Percentiles rank a stretch among this genome's conserved stretches.
Conservation (phyloP, 208 protist genomes). For the Crithidia mellificae region DNA sequence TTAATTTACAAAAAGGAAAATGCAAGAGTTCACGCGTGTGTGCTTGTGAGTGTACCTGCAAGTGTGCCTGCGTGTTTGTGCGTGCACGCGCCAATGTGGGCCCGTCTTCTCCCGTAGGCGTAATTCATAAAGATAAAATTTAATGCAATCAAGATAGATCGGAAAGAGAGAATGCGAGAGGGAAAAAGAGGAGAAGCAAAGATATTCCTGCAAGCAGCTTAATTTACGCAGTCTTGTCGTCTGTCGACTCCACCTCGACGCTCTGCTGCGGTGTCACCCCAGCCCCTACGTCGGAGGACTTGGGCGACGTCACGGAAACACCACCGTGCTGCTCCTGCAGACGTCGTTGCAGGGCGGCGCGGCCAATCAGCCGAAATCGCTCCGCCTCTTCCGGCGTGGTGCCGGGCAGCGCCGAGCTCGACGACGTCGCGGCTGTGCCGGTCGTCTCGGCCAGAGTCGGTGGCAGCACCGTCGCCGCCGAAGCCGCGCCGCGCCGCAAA, state of each 20-base stretch:
- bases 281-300: neutral
- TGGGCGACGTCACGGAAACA: neutral
- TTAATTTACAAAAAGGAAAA: too few relatives aligned
- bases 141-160: too few relatives aligned
- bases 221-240: conserved; percentile 21
- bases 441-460: neutral
- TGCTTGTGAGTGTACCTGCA: too few relatives aligned
- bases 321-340: conserved; percentile 48
- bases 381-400: conserved; percentile 80
- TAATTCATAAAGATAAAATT: too few relatives aligned
- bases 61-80: too few relatives aligned
- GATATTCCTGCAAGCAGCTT: too few relatives aligned
- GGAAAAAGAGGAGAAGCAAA: too few relatives aligned
- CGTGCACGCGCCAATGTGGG: too few relatives aligned
- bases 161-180: too few relatives aligned
- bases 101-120: too few relatives aligned
- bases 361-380: conserved; percentile 64
- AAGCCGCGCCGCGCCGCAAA: neutral
- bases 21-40: too few relatives aligned
- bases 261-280: neutral
- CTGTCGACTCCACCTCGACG: neutral
- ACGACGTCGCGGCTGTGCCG: neutral
- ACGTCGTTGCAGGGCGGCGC: conserved; percentile 55
- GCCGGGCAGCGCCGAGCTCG: conserved; percentile 64
- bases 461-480: neutral